Evolutionary conservation across 129 eudicot genomes (phyloP), one percentile per base, ranked within the genome.

Genomic region (Flaveria ramosissima): DNA sequence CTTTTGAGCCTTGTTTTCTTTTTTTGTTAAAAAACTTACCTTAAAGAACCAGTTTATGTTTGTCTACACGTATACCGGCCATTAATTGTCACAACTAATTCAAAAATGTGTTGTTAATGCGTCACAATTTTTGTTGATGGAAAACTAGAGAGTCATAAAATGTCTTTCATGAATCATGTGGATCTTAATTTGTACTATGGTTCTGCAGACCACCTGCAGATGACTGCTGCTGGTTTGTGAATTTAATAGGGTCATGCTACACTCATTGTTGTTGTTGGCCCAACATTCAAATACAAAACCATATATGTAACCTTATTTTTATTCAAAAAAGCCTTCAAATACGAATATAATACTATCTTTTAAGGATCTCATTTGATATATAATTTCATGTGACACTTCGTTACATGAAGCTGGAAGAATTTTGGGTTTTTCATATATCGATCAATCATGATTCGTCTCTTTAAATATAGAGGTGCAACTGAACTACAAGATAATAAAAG

Each of bases 171-270:
- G 83, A 71, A 79, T 79, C 83, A 71, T 79, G 83, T 79, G 83
- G 75, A 50, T 63, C 12, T 14, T 62, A 43, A 62, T 27, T 78
- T 70, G 53, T 21, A 56, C 27, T 20, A 39, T 30, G 2, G 20
- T 26, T 19, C 11, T 73, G 66, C 46, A 42, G 46, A 19, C 12
- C 7, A 56, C 7, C 52, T 73, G 67, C 66, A 78, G 77, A 59
- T 2, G 52, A 10, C 70, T 69, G 63, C 50, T 64, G 52, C 45
- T 61, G 55, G 23, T 61, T 12, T 13, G 8, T 48, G 77, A 59
- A 78, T 78, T 79, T 48, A 79, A 79, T 79, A 41, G 77, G 55
- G 77, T 79, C 83, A 79, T 78, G 82, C 77, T 71, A 48, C 78
- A 21, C 46, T 32, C 83, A 71, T 72, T 71, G 30, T 71, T 78